phyloP scores from a whole-genome alignment of 1,139 yeast genomes.

The Saccharomyces uvarum region DNA sequence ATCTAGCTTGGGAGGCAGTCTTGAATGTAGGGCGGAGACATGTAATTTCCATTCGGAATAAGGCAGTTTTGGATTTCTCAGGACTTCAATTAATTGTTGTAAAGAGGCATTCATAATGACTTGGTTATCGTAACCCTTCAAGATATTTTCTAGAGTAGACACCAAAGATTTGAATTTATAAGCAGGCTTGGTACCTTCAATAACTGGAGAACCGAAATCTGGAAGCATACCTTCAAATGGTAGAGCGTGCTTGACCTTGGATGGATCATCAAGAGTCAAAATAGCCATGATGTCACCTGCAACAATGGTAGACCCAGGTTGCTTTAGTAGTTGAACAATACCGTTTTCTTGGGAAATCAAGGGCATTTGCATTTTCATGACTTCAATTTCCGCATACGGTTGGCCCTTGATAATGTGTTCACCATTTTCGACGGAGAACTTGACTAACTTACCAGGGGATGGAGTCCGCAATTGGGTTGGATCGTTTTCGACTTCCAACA shows the following conservation, averaged over 20 bases:
- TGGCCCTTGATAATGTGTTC: conserved; percentile 90
- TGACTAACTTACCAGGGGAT: conserved; percentile 95
- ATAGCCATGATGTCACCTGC: conserved; percentile 98
- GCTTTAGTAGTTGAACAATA: conserved; percentile 82
- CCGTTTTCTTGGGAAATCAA: conserved; percentile 90
- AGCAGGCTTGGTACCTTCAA: conserved; percentile 77
- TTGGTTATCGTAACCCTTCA: conserved; percentile 90
- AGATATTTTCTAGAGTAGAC: conserved; percentile 62
- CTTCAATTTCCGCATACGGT: conserved; percentile 96
- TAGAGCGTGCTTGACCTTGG: conserved; percentile 92
- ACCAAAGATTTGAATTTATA: conserved; percentile 59
- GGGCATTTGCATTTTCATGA: conserved; percentile 97
- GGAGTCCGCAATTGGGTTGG: conserved; percentile 98
- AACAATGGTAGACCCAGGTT: conserved; percentile 93
- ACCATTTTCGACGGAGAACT: conserved; percentile 88
- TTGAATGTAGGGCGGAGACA: conserved; percentile 83
- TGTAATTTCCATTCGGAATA: conserved; percentile 85
- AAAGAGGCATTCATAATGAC: conserved; percentile 82
- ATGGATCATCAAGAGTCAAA: conserved; percentile 88
- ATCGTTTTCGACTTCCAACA: conserved; percentile 89
- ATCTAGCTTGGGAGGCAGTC: conserved; percentile 75
- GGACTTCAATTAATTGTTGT: conserved; percentile 58
- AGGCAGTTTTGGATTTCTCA: conserved; percentile 77
- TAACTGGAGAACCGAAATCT: conserved; percentile 71
- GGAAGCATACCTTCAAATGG: conserved; percentile 95